These are phyloP conservation scores for Orbilia brochopaga DNA, from an alignment of 2,329 filamentous ascomycete species.

Conservation along the genomic window DNA sequence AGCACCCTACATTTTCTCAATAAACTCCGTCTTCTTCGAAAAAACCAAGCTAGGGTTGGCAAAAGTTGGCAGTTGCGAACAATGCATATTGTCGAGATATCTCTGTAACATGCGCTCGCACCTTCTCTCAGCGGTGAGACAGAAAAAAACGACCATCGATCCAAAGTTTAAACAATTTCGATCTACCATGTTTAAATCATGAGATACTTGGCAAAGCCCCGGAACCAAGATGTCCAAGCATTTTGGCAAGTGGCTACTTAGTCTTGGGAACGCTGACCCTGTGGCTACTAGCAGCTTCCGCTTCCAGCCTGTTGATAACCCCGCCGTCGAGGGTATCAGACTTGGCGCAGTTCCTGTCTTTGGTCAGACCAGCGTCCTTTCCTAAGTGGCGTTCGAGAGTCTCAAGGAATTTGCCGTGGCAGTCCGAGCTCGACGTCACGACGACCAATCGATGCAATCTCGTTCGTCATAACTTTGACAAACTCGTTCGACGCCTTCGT, in stretches of 20 bases:
- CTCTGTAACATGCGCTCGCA: too few species aligned
- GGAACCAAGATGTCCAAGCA: neutral
- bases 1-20: too few species aligned
- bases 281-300: neutral
- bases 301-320: slow-evolving; percentile 1
- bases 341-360: neutral
- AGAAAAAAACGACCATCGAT: too few species aligned
- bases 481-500: too few species aligned
- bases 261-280: too few species aligned
- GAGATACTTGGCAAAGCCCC: neutral
- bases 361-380: neutral
- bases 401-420: neutral
- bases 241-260: neutral
- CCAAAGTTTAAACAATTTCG: neutral
- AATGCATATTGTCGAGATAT: neutral
- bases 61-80: neutral
- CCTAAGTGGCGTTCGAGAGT: neutral
- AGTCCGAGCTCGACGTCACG: neutral
- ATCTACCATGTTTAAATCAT: neutral
- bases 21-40: too few species aligned
- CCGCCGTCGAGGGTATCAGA: neutral
- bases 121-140: too few species aligned
- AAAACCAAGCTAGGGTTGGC: neutral
- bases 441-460: too few species aligned
- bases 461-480: too few species aligned